Evolutionary conservation across 495 filamentous ascomycete species (phyloP).

Genomic region (Pyronema domesticum): DNA sequence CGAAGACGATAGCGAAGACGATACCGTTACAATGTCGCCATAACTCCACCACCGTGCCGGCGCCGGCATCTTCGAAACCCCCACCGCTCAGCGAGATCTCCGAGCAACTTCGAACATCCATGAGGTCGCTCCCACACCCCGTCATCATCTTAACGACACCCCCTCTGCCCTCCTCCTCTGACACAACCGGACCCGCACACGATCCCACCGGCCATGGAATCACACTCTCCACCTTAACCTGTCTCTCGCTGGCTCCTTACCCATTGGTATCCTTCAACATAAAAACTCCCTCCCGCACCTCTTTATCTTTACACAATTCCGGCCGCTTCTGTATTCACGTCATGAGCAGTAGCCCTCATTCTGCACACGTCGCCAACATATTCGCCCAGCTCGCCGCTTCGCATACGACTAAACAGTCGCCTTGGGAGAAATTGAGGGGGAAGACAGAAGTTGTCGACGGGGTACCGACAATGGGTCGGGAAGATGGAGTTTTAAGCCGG

Average conservation of each 20-base stretch:
- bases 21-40: too few species aligned
- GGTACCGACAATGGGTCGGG: conserved; percentile 6
- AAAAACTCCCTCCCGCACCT: conserved; percentile 16
- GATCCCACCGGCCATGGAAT: conserved; percentile 22
- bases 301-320: conserved; percentile 10
- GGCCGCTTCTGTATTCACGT: conserved; percentile 17
- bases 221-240: conserved; percentile 24
- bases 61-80: too few species aligned
- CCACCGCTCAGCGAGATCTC: neutral
- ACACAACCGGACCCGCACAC: too few species aligned
- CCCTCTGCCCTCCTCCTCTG: conserved; percentile 3
- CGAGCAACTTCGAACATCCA: neutral
- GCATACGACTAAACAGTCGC: neutral
- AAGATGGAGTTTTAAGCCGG: conserved; percentile 20
- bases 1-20: too few species aligned
- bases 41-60: too few species aligned
- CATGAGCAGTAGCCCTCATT: conserved; percentile 9
- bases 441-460: neutral
- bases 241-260: conserved; percentile 18
- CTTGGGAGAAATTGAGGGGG: conserved; percentile 7
- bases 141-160: conserved; percentile 22
- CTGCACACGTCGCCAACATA: conserved; percentile 14
- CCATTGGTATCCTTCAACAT: conserved; percentile 24
- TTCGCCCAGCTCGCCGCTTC: conserved; percentile 13
- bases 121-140: conserved; percentile 1